Evolutionary conservation across 1,139 yeast genomes (phyloP).

Genomic region (Sugiyamaella novakii): DNA sequence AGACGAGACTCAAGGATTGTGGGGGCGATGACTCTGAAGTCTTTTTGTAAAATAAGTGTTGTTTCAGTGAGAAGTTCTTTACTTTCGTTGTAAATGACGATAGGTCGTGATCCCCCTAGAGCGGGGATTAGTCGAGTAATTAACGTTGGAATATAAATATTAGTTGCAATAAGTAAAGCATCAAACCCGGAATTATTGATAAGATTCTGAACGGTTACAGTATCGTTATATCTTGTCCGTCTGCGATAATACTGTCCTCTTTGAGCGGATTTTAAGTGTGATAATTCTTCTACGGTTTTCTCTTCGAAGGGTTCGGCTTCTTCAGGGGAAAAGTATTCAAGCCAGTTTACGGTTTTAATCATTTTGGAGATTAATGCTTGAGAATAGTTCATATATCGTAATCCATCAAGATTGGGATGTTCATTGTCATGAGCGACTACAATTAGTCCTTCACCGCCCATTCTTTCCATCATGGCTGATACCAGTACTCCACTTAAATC

Average conservation of each 20-base stretch:
- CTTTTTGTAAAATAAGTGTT: conserved; percentile 66
- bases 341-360: conserved; percentile 71
- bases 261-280: conserved; percentile 59
- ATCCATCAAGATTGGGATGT: conserved; percentile 76
- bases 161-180: conserved; percentile 71
- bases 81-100: conserved; percentile 77
- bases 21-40: conserved; percentile 77
- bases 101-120: conserved; percentile 84
- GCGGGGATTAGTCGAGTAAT: conserved; percentile 63
- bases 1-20: conserved; percentile 80
- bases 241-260: conserved; percentile 70
- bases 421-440: conserved; percentile 87
- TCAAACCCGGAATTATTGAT: conserved; percentile 68
- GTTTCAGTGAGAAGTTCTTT: conserved; percentile 77
- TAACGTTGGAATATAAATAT: conserved; percentile 67
- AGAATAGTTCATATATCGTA: conserved; percentile 62
- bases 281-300: conserved; percentile 49
- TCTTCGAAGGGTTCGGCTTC: conserved; percentile 57
- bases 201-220: conserved; percentile 48
- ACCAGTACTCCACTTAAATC: conserved; percentile 88
- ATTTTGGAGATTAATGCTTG: conserved; percentile 54
- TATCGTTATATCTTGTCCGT: conserved; percentile 56
- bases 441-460: conserved; percentile 80
- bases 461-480: conserved; percentile 84
- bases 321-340: conserved; percentile 80